Percentiles rank a stretch among this genome's conserved stretches.
phyloP scores from a whole-genome alignment of 1,284 basidiomycete species.

The Inonotus hispidus region DNA sequence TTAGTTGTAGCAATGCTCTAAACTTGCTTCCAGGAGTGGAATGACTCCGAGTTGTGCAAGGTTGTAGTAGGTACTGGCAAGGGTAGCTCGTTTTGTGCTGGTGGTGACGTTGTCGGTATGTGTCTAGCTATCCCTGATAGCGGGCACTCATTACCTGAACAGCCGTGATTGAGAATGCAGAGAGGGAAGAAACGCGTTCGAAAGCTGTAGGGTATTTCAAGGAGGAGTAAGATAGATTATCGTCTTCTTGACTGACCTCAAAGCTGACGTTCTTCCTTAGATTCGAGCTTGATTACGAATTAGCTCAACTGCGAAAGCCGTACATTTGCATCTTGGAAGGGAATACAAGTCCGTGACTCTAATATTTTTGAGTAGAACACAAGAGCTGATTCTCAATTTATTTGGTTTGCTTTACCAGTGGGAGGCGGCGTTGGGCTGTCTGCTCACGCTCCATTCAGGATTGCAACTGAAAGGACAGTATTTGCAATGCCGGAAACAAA shows the following conservation, averaged over 20 bases:
- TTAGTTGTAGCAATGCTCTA: conserved; percentile 1
- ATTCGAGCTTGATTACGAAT: conserved; percentile 84
- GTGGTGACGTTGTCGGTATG: conserved; percentile 88
- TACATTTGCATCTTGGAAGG: conserved; percentile 92
- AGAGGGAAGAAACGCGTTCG: conserved; percentile 44
- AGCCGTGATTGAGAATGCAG: conserved; percentile 55
- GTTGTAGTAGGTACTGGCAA: conserved; percentile 76
- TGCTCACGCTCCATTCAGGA: conserved; percentile 84
- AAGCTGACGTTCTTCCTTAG: conserved; percentile 33
- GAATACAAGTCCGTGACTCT: conserved; percentile 67
- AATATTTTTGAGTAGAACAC: not conserved
- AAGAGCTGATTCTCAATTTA: not conserved
- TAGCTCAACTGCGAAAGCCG: conserved; percentile 79
- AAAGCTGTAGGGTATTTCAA: conserved; percentile 84
- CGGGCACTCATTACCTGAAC: conserved; percentile 2
- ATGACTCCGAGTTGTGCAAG: conserved; percentile 64
- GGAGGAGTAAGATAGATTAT: conserved; percentile 61
- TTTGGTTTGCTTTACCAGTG: conserved; percentile 46
- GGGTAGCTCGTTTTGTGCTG: conserved; percentile 88
- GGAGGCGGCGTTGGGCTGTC: conserved; percentile 93
- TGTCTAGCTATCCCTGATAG: conserved; percentile 22
- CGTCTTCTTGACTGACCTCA: conserved; percentile 2
- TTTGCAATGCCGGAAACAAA: conserved; percentile 99
- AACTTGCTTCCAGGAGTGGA: conserved; percentile 62
- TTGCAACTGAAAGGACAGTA: conserved; percentile 89